Evolutionary conservation across 352 stramenopile species (phyloP).

Genomic region (Phytopythium kandeliae): DNA sequence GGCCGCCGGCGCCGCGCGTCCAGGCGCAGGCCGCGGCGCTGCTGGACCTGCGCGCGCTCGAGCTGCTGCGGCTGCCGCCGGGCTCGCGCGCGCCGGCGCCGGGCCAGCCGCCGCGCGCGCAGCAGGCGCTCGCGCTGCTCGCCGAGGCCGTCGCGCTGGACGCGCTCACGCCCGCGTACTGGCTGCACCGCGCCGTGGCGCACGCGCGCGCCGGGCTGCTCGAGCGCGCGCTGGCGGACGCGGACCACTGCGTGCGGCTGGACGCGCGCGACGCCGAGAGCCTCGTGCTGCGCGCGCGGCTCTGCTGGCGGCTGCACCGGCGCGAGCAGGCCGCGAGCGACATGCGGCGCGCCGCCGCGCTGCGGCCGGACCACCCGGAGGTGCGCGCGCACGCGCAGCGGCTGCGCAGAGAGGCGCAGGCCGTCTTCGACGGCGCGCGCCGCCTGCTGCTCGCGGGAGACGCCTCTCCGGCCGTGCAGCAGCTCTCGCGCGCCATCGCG

Average conservation of each 20-base stretch:
- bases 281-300: constrained; percentile 73
- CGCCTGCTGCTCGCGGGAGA: constrained; percentile 42
- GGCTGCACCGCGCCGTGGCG: constrained; percentile 67
- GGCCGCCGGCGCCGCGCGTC: constrained; percentile 49
- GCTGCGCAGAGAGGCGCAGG: constrained; percentile 58
- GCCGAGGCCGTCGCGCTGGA: constrained; percentile 76
- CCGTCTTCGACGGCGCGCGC: constrained; percentile 64
- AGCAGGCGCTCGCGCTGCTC: constrained; percentile 63
- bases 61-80: too few species aligned
- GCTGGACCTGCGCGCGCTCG: constrained; percentile 68
- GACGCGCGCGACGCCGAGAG: constrained; percentile 76
- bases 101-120: constrained; percentile 42
- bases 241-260: constrained; percentile 78
- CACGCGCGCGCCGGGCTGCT: constrained; percentile 52
- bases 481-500: constrained; percentile 56
- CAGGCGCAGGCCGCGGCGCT: constrained; percentile 73
- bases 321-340: constrained; percentile 68
- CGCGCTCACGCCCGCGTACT: constrained; percentile 61
- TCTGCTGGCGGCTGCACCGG: constrained; percentile 75
- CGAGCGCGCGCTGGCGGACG: constrained; percentile 72
- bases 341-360: constrained; percentile 47
- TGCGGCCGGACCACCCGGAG: constrained; percentile 61
- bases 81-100: too few species aligned
- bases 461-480: constrained; percentile 52
- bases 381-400: constrained; percentile 65